phyloP scores from a whole-genome alignment of 441 rosid genomes.

The Croton setiger region DNA sequence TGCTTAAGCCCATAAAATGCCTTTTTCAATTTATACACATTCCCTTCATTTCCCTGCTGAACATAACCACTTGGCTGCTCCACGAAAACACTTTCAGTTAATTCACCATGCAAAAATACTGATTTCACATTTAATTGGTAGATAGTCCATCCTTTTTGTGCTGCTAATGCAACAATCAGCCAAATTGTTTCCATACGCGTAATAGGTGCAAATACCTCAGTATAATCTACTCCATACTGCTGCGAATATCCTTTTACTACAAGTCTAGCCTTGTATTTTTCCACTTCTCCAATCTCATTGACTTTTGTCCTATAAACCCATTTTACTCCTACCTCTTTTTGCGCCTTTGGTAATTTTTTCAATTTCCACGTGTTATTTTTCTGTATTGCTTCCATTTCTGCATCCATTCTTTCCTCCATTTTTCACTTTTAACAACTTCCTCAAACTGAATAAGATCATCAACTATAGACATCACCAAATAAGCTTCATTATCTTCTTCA shows the following conservation, averaged over 20 bases:
- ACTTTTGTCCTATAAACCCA: neutral
- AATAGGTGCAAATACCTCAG: neutral
- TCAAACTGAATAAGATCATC: conserved; percentile 2
- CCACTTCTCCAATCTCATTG: conserved; percentile 3
- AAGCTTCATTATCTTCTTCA: conserved; percentile 10
- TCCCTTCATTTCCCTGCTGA: conserved; percentile 6
- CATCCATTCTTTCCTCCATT: conserved; percentile 1
- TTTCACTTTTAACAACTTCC: conserved; percentile 3
- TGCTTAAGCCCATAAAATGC: too few relatives aligned
- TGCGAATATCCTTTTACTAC: conserved; percentile 6
- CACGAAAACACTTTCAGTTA: conserved; percentile 7
- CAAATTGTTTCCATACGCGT: neutral
- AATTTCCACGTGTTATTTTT: neutral
- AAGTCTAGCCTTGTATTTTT: conserved; percentile 10
- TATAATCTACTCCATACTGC: neutral
- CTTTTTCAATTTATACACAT: conserved; percentile 1
- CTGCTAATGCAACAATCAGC: neutral
- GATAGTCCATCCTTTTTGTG: conserved; percentile 5
- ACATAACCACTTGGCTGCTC: conserved; percentile 11
- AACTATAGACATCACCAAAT: neutral
- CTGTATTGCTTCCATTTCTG: conserved; percentile 10
- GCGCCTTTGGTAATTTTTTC: neutral
- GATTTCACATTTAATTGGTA: conserved; percentile 1
- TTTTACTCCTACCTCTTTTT: neutral
- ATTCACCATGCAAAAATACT: conserved; percentile 1